These are phyloP conservation scores for Ambrosia hybrid DNA, from an alignment of 140 eudicot species.

Conservation along the genomic window DNA sequence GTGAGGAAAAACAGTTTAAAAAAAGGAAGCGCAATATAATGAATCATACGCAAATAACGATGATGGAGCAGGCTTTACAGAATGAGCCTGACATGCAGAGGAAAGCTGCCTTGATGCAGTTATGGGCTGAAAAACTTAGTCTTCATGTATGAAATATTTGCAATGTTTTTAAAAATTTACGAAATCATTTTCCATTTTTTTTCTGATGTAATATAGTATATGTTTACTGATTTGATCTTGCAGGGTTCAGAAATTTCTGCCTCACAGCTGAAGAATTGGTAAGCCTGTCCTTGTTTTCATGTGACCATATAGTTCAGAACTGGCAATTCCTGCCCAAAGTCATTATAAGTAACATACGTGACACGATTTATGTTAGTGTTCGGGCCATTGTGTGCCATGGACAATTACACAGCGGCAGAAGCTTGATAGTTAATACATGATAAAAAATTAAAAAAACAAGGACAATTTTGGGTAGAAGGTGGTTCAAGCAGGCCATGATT, in stretches of 20 bases:
- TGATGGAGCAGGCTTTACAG: conserved; percentile 74
- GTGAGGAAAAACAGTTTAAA: conserved; percentile 68
- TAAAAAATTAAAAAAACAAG: too few species aligned
- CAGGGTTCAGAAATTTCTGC: conserved; percentile 92
- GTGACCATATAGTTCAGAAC: background rate
- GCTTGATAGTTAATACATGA: too few species aligned
- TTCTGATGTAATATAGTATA: conserved; percentile 5
- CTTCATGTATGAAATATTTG: conserved; percentile 51
- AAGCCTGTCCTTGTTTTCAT: conserved; percentile 24
- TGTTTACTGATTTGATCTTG: conserved; percentile 17
- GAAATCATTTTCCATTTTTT: background rate
- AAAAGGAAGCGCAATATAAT: conserved; percentile 86
- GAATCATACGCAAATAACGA: conserved; percentile 67
- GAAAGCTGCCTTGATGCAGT: conserved; percentile 48
- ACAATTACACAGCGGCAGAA: background rate
- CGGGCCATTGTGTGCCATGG: background rate
- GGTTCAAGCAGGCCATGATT: background rate
- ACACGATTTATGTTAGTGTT: background rate
- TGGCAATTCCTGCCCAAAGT: background rate
- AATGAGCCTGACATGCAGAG: conserved; percentile 87
- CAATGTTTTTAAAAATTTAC: background rate
- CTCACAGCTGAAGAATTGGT: conserved; percentile 93
- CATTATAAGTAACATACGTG: background rate
- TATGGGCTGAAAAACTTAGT: conserved; percentile 79
- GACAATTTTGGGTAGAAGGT: background rate